Conservation (phyloP, 1,284 basidiomycete genomes). For the Trametes hirsuta region DNA sequence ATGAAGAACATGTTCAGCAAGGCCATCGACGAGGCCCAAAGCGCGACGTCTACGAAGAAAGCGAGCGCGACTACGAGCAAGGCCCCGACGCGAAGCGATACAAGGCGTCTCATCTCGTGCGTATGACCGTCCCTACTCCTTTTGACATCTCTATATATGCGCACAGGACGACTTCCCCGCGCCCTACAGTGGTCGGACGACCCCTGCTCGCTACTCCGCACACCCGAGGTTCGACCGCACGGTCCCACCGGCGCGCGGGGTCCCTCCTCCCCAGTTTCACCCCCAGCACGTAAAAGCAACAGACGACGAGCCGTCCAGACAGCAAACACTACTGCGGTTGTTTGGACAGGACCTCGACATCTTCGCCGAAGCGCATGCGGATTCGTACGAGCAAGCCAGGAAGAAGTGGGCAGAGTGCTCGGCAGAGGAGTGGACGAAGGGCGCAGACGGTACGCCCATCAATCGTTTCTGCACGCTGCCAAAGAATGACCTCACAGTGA, state of each 20-base stretch:
- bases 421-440: conserved; percentile 37
- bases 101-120: conserved; percentile 19
- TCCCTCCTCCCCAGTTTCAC: neutral
- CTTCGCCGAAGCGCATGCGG: conserved; percentile 28
- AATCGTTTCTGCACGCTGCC: neutral
- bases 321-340: conserved; percentile 28
- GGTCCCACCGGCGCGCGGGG: neutral
- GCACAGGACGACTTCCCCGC: conserved; percentile 15
- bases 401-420: conserved; percentile 37
- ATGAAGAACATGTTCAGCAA: too few relatives aligned
- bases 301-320: neutral
- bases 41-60: conserved; percentile 17
- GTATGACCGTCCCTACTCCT: neutral
- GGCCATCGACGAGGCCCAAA: neutral
- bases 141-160: neutral
- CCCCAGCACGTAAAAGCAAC: neutral
- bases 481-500: neutral
- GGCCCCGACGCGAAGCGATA: conserved; percentile 27
- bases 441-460: conserved; percentile 30
- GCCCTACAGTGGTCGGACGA: conserved; percentile 14
- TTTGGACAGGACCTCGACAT: conserved; percentile 33
- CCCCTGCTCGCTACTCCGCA: conserved; percentile 5
- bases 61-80: conserved; percentile 25
- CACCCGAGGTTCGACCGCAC: neutral
- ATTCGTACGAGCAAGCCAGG: conserved; percentile 33